Base-by-base conservation (phyloP, 768 basidiomycete genomes). In the Tylopilus balloui region DNA sequence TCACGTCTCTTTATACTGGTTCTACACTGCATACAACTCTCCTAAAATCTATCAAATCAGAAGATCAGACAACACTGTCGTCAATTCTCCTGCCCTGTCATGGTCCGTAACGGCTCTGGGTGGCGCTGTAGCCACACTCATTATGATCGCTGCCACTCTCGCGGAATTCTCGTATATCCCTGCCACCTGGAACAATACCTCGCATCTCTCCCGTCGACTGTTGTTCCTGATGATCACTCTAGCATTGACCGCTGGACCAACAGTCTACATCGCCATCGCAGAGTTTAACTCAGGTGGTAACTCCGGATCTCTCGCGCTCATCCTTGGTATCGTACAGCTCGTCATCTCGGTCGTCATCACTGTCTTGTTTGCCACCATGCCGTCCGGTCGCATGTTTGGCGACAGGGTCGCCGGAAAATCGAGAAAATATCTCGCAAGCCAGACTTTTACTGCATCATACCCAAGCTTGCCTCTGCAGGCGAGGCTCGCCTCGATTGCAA, bases 91-190 rank as follows among this genome's bases (percentile, higher is more conserved):
- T 11, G 88, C 96, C 12, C 79, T 98, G 78, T 78, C 83, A 13
- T 98, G 92, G 92, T 93, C 91, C 31, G 91, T 90, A 23, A 86
- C 86, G 12, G 96, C 92, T 8, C 80, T 99, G 9, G 96, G 96
- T 35, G 96, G 96, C 24, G 91, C 91, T 1, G 89, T 97, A 39
- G 88, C 96, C n/a, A 92, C 93, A 0, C 58, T 88, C 52, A 98
- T 99, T 75, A 96, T 95, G 92, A 91, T 97, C 47, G 74, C 78
- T 54, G 96, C 95, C 45, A 98, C 96, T 9, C 74, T 96, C 42
- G 84, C 86, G 50, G 96, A 98, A 72, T 98, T 96, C 69, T 88
- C 88, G 25, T 98, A 96, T 71, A 95, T 99, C 69, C 96, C 96
- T 1, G 89, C 92, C 1, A 98, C 92, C 17, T 98, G 95, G 96